Percentiles rank a stretch among this genome's conserved stretches.
Evolutionary conservation across 768 basidiomycete species (phyloP).

Genomic region (Trametes meyenii): DNA sequence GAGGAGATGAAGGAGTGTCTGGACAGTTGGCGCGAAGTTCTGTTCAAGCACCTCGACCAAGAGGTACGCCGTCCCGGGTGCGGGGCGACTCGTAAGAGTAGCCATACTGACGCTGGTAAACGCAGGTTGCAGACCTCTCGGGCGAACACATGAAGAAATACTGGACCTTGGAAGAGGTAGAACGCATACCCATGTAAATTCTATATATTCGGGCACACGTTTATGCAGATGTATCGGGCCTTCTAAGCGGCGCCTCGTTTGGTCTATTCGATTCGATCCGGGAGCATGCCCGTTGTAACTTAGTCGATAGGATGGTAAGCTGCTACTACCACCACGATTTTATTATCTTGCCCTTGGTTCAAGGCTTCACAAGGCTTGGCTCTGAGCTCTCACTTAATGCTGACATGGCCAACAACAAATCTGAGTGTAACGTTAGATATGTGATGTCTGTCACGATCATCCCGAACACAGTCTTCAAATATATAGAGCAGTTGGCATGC

Average conservation of each 20-base stretch:
- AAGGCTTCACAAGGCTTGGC: no score
- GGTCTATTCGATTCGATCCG: background rate
- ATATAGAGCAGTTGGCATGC: no score
- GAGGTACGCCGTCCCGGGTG: slow-evolving; percentile 39
- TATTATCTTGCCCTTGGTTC: no score
- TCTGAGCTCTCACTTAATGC: no score
- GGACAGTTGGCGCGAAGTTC: slow-evolving; percentile 50
- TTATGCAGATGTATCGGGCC: background rate
- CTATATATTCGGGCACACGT: background rate
- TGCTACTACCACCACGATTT: no score
- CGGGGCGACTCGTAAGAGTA: background rate
- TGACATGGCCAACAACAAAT: no score
- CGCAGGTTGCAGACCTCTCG: slow-evolving; percentile 50
- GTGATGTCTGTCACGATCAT: no score
- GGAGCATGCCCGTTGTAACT: no score
- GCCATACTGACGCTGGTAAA: background rate
- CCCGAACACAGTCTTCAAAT: no score
- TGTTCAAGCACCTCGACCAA: slow-evolving; percentile 57
- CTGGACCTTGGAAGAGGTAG: slow-evolving; percentile 51
- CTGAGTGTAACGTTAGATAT: no score
- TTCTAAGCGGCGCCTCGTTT: background rate
- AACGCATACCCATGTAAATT: slow-evolving; percentile 35
- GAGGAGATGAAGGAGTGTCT: slow-evolving; percentile 51
- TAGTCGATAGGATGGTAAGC: no score
- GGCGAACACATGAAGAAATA: slow-evolving; percentile 57